Evolutionary conservation across 169 alveolate species (phyloP).

Genomic region (Plasmodium vinckei): DNA sequence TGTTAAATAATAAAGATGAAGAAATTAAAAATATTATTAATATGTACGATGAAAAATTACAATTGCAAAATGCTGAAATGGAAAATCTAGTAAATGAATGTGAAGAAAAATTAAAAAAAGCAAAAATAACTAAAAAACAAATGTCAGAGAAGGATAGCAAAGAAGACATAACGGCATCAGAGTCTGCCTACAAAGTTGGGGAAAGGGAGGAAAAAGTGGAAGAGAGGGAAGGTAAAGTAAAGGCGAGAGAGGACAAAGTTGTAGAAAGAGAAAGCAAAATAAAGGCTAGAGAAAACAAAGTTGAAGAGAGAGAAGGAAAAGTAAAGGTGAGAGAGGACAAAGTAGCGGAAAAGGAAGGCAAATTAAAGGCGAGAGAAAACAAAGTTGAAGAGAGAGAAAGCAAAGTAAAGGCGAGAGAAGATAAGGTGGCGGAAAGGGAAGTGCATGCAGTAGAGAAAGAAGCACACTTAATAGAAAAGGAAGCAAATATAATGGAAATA

Average conservation of each 20-base stretch:
- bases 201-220: not conserved
- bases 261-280: not conserved
- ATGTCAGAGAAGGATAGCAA: not conserved
- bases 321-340: not conserved
- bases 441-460: no score
- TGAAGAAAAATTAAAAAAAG: constrained; percentile 26
- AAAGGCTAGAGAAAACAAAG: not conserved
- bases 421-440: not conserved
- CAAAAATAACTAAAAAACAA: not conserved
- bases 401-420: not conserved
- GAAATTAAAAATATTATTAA: constrained; percentile 24
- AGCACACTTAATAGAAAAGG: no score
- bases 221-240: not conserved
- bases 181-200: not conserved
- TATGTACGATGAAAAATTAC: constrained; percentile 27
- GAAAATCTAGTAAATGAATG: constrained; percentile 40
- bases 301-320: constrained; percentile 7
- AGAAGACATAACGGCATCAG: not conserved
- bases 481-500: no score
- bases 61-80: constrained; percentile 46
- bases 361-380: not conserved
- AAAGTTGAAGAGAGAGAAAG: not conserved
- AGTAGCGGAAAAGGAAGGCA: not conserved
- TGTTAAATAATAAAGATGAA: constrained; percentile 40
- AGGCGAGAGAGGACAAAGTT: not conserved